Evolutionary conservation across 768 basidiomycete genomes (phyloP).

Genomic region (Agrocybe praecox): DNA sequence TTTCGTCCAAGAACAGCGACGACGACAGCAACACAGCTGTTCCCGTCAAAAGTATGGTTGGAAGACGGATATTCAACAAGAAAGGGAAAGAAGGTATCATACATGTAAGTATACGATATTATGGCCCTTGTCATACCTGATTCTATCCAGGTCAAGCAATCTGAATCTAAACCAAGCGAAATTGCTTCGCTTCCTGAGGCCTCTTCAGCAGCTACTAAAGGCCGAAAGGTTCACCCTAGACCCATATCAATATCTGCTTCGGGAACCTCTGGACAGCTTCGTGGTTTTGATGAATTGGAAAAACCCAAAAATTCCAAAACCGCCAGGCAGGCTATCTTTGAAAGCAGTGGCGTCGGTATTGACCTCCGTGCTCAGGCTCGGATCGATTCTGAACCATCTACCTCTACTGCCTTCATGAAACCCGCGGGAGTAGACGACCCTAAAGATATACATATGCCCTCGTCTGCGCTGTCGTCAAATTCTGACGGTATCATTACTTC

Average conservation of each 20-base stretch:
- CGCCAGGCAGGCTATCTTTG: slow-evolving; percentile 48
- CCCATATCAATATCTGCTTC: slow-evolving; percentile 30
- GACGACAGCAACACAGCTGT: slow-evolving; percentile 2
- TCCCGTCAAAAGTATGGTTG: slow-evolving; percentile 21
- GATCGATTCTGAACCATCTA: slow-evolving; percentile 10
- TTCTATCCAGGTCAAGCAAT: background rate
- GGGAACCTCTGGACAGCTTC: slow-evolving; percentile 22
- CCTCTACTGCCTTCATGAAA: slow-evolving; percentile 44
- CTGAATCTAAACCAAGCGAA: slow-evolving; percentile 1
- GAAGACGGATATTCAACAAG: slow-evolving; percentile 58
- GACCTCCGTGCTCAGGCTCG: slow-evolving; percentile 44
- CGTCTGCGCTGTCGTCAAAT: slow-evolving; percentile 4
- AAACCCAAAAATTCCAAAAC: slow-evolving; percentile 35
- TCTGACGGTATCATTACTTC: slow-evolving; percentile 22
- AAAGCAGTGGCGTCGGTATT: slow-evolving; percentile 48
- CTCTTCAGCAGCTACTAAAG: slow-evolving; percentile 9
- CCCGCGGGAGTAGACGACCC: slow-evolving; percentile 61
- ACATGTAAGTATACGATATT: slow-evolving; percentile 10
- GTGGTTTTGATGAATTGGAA: slow-evolving; percentile 26
- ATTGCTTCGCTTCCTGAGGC: background rate
- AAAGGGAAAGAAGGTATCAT: slow-evolving; percentile 45
- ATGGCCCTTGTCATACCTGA: background rate
- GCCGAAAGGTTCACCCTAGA: slow-evolving; percentile 26
- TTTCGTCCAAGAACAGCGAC: slow-evolving; percentile 28
- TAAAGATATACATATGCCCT: slow-evolving; percentile 18